Evolutionary conservation across 164 flowering plant species (phyloP).

Genomic region (Magnolia changhungtana): DNA sequence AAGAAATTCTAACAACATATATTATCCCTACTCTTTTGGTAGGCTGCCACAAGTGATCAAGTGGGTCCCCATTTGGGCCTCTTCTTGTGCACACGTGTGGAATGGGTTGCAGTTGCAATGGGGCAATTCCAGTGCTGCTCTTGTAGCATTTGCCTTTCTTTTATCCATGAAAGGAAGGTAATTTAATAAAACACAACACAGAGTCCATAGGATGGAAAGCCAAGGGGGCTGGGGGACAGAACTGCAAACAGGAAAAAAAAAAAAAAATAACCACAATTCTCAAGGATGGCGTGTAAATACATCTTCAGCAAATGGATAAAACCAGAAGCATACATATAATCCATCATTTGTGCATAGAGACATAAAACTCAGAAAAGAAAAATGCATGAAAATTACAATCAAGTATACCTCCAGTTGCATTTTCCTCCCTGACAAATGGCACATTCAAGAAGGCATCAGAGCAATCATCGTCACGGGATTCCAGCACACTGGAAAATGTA

Average conservation of each 20-base stretch:
- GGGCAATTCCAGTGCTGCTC: too few relatives aligned
- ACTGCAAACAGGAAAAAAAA: neutral
- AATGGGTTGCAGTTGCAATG: too few relatives aligned
- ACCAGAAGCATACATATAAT: neutral
- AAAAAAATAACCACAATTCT: neutral
- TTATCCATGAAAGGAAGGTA: too few relatives aligned
- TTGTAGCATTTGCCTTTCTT: too few relatives aligned
- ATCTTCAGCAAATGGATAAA: neutral
- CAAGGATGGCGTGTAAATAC: neutral
- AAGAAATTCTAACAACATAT: too few relatives aligned
- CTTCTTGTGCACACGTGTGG: too few relatives aligned
- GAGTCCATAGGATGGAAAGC: too few relatives aligned
- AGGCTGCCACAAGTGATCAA: too few relatives aligned
- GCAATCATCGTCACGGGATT: constrained; percentile 34
- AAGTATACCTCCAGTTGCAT: constrained; percentile 47
- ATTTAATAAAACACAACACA: too few relatives aligned
- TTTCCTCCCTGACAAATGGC: constrained; percentile 55
- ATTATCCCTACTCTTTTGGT: too few relatives aligned
- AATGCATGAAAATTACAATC: neutral
- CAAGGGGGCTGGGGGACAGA: too few relatives aligned
- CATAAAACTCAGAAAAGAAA: neutral
- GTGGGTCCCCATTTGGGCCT: too few relatives aligned
- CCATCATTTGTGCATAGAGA: neutral
- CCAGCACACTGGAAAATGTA: constrained; percentile 35
- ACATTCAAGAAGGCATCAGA: constrained; percentile 59